Percentiles rank a stretch among this genome's conserved stretches.
These are phyloP conservation scores for Phtheirospermum japonicum DNA, from an alignment of 257 asterid genomes.

Conservation along the genomic window DNA sequence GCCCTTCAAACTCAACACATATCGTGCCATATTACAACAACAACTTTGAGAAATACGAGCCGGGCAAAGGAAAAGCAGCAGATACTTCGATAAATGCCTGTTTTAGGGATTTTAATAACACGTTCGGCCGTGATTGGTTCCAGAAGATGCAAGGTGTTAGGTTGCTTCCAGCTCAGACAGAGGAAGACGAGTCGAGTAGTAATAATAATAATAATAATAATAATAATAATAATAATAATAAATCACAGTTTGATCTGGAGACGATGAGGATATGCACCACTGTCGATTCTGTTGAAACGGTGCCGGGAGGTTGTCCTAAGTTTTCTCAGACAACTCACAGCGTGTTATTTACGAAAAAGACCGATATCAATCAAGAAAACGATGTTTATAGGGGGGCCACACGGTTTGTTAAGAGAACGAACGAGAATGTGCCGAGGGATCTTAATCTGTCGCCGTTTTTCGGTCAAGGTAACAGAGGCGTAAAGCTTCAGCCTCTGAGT, in stretches of 20 bases:
- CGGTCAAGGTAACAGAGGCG: constrained; percentile 38
- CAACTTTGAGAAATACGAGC: constrained; percentile 22
- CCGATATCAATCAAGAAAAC: constrained; percentile 37
- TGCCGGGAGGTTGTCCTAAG: constrained; percentile 35
- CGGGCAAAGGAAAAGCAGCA: constrained; percentile 37
- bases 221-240: not conserved
- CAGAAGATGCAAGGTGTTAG: constrained; percentile 23
- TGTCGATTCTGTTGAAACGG: constrained; percentile 38
- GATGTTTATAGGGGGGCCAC: constrained; percentile 30
- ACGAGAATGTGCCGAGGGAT: constrained; percentile 30
- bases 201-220: not conserved
- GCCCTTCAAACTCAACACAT: constrained; percentile 31
- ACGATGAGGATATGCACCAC: constrained; percentile 50
- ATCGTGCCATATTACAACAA: not conserved
- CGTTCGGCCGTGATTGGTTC: constrained; percentile 29
- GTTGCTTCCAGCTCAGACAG: not conserved
- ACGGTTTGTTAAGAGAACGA: constrained; percentile 26
- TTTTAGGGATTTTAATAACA: constrained; percentile 25
- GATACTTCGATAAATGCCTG: constrained; percentile 23
- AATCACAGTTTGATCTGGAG: constrained; percentile 20
- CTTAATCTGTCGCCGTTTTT: constrained; percentile 29
- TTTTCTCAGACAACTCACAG: constrained; percentile 56
- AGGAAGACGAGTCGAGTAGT: not conserved
- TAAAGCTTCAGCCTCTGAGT: constrained; percentile 39
- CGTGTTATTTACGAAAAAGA: constrained; percentile 38